Evolutionary conservation across 2,329 filamentous ascomycete genomes (phyloP), one percentile per base, ranked within the genome.

Genomic region (Fusarium succisae): DNA sequence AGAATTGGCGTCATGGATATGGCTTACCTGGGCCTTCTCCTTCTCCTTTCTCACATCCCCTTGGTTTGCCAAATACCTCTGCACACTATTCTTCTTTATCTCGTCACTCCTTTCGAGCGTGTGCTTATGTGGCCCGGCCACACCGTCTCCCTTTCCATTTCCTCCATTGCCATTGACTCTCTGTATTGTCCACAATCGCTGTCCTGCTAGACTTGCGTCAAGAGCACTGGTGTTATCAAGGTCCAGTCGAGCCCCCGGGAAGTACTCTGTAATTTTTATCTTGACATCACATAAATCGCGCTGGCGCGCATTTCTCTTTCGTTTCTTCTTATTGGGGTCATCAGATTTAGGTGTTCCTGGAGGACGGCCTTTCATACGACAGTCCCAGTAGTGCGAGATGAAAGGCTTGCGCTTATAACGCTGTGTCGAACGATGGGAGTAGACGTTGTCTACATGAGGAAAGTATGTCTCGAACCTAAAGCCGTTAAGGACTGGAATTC

Each of bases 241-340:
- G 50, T 81, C 80, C 47, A 84, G 78, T 24, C 83, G 80, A 3
- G 84, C 81, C 80, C 87, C 89, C 15, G 91, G 89, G 61, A 92
- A 92, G 82, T 93, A 94, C 81, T 95, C 93, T 6, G 92, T 94
- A 68, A 95, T 94, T 81, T 95, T 95, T 81, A 95, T 94, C 83
- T 95, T 95, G 73, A 95, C 93, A 81, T 95, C 93, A 80, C 93
- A 96, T n/a, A 95, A 86, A 82, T 95, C 92, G 18, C 92, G 87
- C 81, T 93, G 91, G 47, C 93, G 87, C n/a, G 91, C 91, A 41
- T 88, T 90, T 32, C 93, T 90, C 82, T 94, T 95, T 43, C 93
- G 88, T 82, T 94, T 95, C 86, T 94, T 95, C 85, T 94, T 95
- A 80, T 90, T 91, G 0, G 93, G 93, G 76, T 95, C 93, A 53